Evolutionary conservation across 345 rosid species (phyloP), one percentile per base, ranked within the genome.

Genomic region (Lepidium aucheri): DNA sequence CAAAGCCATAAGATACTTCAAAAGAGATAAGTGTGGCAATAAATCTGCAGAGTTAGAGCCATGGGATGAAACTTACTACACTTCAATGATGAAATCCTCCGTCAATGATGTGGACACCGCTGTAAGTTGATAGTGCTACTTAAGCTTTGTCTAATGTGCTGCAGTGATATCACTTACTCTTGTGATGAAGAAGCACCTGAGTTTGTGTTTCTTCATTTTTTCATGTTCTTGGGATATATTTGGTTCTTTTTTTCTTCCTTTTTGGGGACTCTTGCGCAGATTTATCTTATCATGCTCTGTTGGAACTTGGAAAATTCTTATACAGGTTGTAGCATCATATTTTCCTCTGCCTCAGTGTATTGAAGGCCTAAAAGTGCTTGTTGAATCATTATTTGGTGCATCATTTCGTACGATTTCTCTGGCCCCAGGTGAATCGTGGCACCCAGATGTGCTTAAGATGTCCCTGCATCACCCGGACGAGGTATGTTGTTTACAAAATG

Each of bases 341-440:
- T 93, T 93, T 76, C 79, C 98, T 63, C 72, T 93, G 74, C 85
- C 82, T 3, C 88, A 78, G 58, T 93, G 98, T 74, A 76, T 93
- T 40, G 91, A 88, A 75, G 98, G 98, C 52, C 76, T 93, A 64
- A 88, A 88, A 76, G 60, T 86, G 52, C 79, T 93, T 53, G 94
- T 84, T 68, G 75, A 83, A 61, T 85, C 96, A 61, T 79, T 93
- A 63, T 93, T 93, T 75, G 97, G 96, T 76, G 90, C 88, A 60
- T 79, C 86, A 36, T 86, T 85, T 70, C 79, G 69, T 32, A 76
- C 72, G 34, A 67, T 86, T 54, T 78, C 95, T 33, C 67, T 88
- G 76, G 83, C 85, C 47, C 95, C 84, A 12, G 97, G 98, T 36
- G 98, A 93, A 86, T 86, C 97, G 7, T 93, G 98, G 98, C 95